These are phyloP conservation scores for Murraya paniculata DNA, from an alignment of 345 rosid genomes.

Conservation along the genomic window DNA sequence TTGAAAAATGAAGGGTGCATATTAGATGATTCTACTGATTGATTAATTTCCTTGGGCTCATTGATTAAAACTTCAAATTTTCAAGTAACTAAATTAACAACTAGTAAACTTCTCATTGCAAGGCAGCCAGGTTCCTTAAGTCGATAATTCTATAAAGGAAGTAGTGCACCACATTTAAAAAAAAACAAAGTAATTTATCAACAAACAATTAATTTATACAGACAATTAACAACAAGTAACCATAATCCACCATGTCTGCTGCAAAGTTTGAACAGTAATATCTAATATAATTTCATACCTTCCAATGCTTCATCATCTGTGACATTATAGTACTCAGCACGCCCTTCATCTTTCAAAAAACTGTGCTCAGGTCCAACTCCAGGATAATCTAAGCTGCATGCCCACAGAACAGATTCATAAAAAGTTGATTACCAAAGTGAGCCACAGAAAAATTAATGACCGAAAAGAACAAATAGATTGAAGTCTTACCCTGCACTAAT, in stretches of 20 bases:
- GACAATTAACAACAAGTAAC: neutral
- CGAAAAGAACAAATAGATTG: neutral
- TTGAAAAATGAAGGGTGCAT: neutral
- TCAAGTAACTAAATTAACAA: neutral
- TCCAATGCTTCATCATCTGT: conserved; percentile 91
- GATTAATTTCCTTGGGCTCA: no score
- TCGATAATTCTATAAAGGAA: neutral
- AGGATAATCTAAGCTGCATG: conserved; percentile 85
- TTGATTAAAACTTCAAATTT: neutral
- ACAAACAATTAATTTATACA: neutral
- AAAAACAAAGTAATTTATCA: neutral
- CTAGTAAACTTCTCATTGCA: neutral
- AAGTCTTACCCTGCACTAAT: conserved; percentile 83
- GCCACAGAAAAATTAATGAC: neutral
- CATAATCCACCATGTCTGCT: neutral
- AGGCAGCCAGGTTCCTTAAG: neutral
- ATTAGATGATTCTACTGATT: neutral
- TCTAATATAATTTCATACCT: conserved; percentile 38
- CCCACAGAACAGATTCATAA: neutral
- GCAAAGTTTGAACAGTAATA: neutral
- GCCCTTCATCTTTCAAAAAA: conserved; percentile 79
- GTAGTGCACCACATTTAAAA: neutral
- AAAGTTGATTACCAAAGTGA: neutral
- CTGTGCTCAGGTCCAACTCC: conserved; percentile 99
- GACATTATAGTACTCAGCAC: conserved; percentile 76